These are phyloP conservation scores for Candolleomyces aberdarensis DNA, from an alignment of 768 basidiomycete species.

Conservation along the genomic window DNA sequence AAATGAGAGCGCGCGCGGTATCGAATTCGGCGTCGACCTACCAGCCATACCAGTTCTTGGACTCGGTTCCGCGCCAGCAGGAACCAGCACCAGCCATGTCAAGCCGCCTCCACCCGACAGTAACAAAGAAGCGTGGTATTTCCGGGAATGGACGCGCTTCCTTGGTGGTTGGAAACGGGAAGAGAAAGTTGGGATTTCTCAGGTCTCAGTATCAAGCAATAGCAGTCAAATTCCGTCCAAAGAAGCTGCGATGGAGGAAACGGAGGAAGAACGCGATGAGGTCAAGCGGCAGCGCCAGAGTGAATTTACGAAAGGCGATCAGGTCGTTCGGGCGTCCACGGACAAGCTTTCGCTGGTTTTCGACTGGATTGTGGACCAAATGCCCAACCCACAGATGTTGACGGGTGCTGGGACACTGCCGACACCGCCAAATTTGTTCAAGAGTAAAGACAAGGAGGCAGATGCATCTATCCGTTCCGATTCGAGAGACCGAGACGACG, in stretches of 20 bases:
- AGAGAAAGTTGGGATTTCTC: conserved; percentile 19
- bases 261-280: conserved; percentile 9
- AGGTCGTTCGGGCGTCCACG: conserved; percentile 61
- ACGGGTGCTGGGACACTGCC: conserved; percentile 4
- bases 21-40: conserved; percentile 62
- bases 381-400: conserved; percentile 39
- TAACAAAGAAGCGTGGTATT: conserved; percentile 37
- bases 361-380: conserved; percentile 77
- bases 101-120: conserved; percentile 14
- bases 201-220: background rate
- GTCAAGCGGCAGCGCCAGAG: conserved; percentile 19
- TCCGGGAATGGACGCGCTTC: conserved; percentile 64
- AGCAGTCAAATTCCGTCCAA: no score
- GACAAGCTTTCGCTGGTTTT: conserved; percentile 72
- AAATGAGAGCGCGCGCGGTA: conserved; percentile 81
- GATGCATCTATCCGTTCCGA: background rate
- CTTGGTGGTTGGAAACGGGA: conserved; percentile 60
- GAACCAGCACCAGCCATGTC: conserved; percentile 8
- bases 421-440: conserved; percentile 10
- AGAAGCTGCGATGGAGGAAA: background rate
- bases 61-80: conserved; percentile 23
- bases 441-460: background rate
- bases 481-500: background rate
- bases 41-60: conserved; percentile 47
- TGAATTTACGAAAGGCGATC: conserved; percentile 38